These are phyloP conservation scores for Talaromyces verruculosus DNA, from an alignment of 2,329 filamentous ascomycete genomes.

Conservation along the genomic window DNA sequence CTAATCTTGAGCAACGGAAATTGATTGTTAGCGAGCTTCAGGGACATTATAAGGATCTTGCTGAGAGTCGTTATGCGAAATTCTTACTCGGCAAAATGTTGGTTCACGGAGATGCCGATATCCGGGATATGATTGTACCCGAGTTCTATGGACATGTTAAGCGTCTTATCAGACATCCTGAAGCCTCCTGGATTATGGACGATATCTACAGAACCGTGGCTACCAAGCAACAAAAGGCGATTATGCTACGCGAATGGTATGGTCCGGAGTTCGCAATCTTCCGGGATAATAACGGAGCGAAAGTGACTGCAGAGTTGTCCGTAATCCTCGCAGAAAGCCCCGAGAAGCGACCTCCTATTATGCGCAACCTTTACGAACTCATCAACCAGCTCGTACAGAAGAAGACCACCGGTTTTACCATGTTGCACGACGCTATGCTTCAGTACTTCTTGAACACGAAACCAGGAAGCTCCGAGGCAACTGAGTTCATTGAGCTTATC, in stretches of 20 bases:
- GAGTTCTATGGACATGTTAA: constrained; percentile 95
- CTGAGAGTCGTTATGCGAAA: constrained; percentile 95
- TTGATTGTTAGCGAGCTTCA: constrained; percentile 84
- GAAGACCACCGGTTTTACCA: constrained; percentile 93
- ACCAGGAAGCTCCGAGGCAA: constrained; percentile 75
- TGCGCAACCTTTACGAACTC: constrained; percentile 79
- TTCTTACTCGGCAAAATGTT: constrained; percentile 95
- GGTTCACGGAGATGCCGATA: constrained; percentile 84
- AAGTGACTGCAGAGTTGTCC: constrained; percentile 64
- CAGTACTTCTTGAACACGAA: constrained; percentile 87
- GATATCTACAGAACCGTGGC: constrained; percentile 91
- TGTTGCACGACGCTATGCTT: constrained; percentile 96
- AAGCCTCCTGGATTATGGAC: constrained; percentile 96
- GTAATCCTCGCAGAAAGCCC: constrained; percentile 73
- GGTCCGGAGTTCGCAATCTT: constrained; percentile 88
- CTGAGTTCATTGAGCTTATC: constrained; percentile 83
- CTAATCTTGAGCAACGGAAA: constrained; percentile 77
- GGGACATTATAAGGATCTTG: constrained; percentile 78
- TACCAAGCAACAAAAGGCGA: constrained; percentile 79
- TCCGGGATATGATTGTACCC: constrained; percentile 82
- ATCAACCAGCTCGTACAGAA: constrained; percentile 95
- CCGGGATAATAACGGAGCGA: constrained; percentile 56
- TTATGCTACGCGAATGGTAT: constrained; percentile 91
- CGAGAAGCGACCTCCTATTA: constrained; percentile 82
- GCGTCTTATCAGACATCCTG: constrained; percentile 90